Percentiles rank a stretch among this genome's conserved stretches.
Evolutionary conservation across 73 alveolate genomes (phyloP).

Genomic region (Paramecium biaurelia): DNA sequence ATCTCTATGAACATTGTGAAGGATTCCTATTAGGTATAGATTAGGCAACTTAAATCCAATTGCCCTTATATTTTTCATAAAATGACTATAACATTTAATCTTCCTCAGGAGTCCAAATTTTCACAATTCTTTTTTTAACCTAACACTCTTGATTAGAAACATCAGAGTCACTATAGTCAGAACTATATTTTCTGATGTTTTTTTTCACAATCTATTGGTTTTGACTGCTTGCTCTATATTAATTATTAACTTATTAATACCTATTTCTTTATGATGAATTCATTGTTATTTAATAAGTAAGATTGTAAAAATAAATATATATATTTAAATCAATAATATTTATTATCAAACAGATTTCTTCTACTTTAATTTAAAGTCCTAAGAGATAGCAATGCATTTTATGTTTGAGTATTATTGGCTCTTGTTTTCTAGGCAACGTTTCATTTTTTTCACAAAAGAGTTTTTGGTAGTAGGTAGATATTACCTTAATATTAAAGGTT

Average conservation of each 20-base stretch:
- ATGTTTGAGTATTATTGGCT: not conserved
- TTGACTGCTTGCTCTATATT: not conserved
- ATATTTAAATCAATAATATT: not conserved
- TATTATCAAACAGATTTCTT: not conserved
- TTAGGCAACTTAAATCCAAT: conserved; percentile 56
- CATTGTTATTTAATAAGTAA: not conserved
- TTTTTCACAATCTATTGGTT: not conserved
- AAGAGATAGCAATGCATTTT: not conserved
- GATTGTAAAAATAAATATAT: not conserved
- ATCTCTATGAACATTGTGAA: conserved; percentile 59
- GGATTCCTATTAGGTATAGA: conserved; percentile 59
- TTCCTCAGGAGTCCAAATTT: conserved; percentile 61
- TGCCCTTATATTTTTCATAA: conserved; percentile 8
- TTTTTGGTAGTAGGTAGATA: not conserved
- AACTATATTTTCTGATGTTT: not conserved
- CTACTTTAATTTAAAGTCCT: not conserved
- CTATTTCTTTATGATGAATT: not conserved
- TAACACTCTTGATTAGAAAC: not conserved
- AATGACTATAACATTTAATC: conserved; percentile 42
- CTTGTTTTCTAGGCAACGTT: not conserved
- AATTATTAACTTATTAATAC: not conserved
- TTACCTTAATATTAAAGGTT: not conserved
- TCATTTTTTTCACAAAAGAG: not conserved
- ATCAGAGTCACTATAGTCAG: conserved; percentile 12
- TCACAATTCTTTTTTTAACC: conserved; percentile 46